phyloP scores from a whole-genome alignment of 257 asterid species.

The Pogostemon cablin region DNA sequence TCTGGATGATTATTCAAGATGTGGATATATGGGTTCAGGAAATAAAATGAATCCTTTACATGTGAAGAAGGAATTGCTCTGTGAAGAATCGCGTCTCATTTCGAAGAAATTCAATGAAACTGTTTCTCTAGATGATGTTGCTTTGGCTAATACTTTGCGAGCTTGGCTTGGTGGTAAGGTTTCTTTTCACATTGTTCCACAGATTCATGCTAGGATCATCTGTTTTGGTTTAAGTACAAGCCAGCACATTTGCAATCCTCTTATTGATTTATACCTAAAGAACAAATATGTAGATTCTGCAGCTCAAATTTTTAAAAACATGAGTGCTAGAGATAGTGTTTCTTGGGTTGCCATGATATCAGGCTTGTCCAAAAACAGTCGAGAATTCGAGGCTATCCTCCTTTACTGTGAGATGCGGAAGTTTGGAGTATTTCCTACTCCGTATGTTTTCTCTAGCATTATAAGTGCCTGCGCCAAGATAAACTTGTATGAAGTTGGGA shows the following conservation, averaged over 20 bases:
- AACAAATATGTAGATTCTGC: constrained; percentile 61
- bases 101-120: constrained; percentile 38
- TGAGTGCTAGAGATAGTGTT: constrained; percentile 63
- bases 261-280: constrained; percentile 74
- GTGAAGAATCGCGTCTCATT: constrained; percentile 40
- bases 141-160: constrained; percentile 51
- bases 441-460: constrained; percentile 74
- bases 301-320: constrained; percentile 47
- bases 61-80: constrained; percentile 34
- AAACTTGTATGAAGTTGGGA: constrained; percentile 57
- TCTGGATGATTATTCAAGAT: constrained; percentile 38
- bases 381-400: constrained; percentile 50
- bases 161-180: constrained; percentile 46
- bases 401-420: constrained; percentile 74
- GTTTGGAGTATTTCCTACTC: constrained; percentile 79
- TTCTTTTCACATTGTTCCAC: constrained; percentile 41
- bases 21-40: constrained; percentile 38
- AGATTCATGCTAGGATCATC: constrained; percentile 69
- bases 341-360: constrained; percentile 92
- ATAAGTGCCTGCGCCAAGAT: constrained; percentile 76
- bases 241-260: constrained; percentile 57
- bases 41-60: constrained; percentile 37
- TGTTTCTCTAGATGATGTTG: constrained; percentile 45
- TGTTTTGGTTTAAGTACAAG: constrained; percentile 50
- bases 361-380: constrained; percentile 63